A percentile compares a stretch with the other conserved stretches of the same genome.
Evolutionary conservation across 179 eudicot species (phyloP).

Genomic region (Actinidia arguta): DNA sequence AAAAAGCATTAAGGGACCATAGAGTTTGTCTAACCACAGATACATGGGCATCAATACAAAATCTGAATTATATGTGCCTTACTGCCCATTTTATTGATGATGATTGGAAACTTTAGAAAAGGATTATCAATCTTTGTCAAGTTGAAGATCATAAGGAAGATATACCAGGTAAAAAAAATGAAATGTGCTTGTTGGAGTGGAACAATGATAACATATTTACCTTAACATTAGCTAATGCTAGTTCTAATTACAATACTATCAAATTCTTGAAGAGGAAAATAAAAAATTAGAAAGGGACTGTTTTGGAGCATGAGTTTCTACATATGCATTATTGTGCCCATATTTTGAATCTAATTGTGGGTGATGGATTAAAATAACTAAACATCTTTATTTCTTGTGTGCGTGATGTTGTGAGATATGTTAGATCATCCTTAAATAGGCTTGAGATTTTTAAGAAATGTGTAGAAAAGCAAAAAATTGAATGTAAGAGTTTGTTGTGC

Average conservation of each 20-base stretch:
- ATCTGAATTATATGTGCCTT: neutral
- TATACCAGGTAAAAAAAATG: neutral
- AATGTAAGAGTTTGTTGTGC: neutral
- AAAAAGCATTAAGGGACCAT: neutral
- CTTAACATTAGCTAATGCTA: neutral
- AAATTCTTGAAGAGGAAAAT: neutral
- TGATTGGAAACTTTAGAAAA: neutral
- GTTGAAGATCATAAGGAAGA: neutral
- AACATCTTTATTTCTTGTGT: neutral
- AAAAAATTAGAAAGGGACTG: neutral
- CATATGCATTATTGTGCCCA: neutral
- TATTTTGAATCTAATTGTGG: neutral
- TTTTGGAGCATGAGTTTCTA: neutral
- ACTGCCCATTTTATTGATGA: neutral
- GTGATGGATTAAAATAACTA: neutral
- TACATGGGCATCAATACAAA: neutral
- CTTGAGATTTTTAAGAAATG: neutral
- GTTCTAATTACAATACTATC: neutral
- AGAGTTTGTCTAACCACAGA: neutral
- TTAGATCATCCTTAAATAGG: neutral
- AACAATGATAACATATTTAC: neutral
- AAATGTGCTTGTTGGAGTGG: neutral
- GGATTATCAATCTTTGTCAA: neutral
- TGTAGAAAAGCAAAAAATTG: neutral
- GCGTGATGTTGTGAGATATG: neutral